These are phyloP conservation scores for Penicillium riverlandense DNA, from an alignment of 495 filamentous ascomycete species.

Conservation along the genomic window DNA sequence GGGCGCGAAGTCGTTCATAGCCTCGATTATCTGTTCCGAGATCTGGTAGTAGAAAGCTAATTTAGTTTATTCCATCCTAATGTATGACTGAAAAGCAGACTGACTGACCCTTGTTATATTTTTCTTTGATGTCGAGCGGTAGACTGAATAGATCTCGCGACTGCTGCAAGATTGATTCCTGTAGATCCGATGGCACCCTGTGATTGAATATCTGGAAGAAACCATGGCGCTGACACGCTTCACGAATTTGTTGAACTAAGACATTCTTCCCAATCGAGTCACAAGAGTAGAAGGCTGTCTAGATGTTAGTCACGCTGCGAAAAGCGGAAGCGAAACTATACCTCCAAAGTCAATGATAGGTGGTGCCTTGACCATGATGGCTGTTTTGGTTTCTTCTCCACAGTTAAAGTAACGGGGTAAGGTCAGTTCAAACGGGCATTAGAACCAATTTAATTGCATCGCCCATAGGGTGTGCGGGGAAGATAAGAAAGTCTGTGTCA, in stretches of 20 bases:
- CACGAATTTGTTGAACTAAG: slow-evolving; percentile 7
- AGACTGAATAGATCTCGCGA: slow-evolving; percentile 70
- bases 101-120: slow-evolving; percentile 12
- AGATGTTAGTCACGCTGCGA: not conserved
- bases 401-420: too few relatives aligned
- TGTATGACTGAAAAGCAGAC: slow-evolving; percentile 4
- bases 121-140: slow-evolving; percentile 47
- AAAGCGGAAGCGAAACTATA: not conserved
- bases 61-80: too few relatives aligned
- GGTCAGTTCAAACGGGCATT: too few relatives aligned
- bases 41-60: too few relatives aligned
- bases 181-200: slow-evolving; percentile 60
- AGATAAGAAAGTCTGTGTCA: too few relatives aligned
- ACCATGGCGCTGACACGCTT: slow-evolving; percentile 49
- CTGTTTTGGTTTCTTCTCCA: too few relatives aligned
- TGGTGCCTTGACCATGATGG: slow-evolving; percentile 2
- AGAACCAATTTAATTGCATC: too few relatives aligned
- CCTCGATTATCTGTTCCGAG: slow-evolving; percentile 17
- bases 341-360: slow-evolving; percentile 11
- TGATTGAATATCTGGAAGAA: slow-evolving; percentile 82
- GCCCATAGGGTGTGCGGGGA: too few relatives aligned
- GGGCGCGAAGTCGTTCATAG: slow-evolving; percentile 36
- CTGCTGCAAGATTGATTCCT: slow-evolving; percentile 56
- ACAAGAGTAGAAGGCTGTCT: slow-evolving; percentile 9
- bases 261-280: slow-evolving; percentile 1